These are phyloP conservation scores for Aspergillus baeticus DNA, from an alignment of 495 filamentous ascomycete species.

Conservation along the genomic window DNA sequence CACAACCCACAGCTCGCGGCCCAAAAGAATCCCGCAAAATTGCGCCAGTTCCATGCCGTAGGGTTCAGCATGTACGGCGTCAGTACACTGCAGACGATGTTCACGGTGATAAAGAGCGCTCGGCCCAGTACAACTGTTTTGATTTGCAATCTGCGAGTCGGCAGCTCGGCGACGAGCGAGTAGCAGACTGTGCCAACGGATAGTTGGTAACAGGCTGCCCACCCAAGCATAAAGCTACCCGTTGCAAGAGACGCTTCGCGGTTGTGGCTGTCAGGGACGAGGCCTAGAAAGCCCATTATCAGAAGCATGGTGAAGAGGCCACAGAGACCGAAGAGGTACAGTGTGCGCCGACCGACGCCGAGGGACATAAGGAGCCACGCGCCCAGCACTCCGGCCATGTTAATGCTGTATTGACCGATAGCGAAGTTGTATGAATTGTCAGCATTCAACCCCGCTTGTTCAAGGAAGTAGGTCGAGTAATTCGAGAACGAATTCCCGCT, in stretches of 20 bases:
- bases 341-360: constrained; percentile 1
- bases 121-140: constrained; percentile 3
- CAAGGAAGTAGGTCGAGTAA: constrained; percentile 11
- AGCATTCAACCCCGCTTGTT: constrained; percentile 4
- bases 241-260: constrained; percentile 1
- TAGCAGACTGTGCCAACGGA: constrained; percentile 11
- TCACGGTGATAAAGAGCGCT: constrained; percentile 3
- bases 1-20: neutral
- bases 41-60: constrained; percentile 10
- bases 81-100: constrained; percentile 11
- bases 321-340: constrained; percentile 1
- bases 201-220: constrained; percentile 5
- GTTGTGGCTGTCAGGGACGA: neutral
- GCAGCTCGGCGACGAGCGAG: constrained; percentile 1
- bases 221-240: neutral
- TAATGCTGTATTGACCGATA: constrained; percentile 2
- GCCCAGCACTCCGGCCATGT: neutral
- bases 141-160: neutral
- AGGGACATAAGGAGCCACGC: constrained; percentile 6
- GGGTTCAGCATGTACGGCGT: constrained; percentile 13
- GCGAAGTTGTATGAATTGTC: constrained; percentile 11
- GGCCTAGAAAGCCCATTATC: neutral
- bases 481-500: constrained; percentile 11
- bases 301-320: neutral
- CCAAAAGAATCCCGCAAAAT: constrained; percentile 10